A percentile compares a stretch with the other conserved stretches of the same genome.
phyloP scores from a whole-genome alignment of 2,329 filamentous ascomycete species.

The Sclerotinia trifoliorum region DNA sequence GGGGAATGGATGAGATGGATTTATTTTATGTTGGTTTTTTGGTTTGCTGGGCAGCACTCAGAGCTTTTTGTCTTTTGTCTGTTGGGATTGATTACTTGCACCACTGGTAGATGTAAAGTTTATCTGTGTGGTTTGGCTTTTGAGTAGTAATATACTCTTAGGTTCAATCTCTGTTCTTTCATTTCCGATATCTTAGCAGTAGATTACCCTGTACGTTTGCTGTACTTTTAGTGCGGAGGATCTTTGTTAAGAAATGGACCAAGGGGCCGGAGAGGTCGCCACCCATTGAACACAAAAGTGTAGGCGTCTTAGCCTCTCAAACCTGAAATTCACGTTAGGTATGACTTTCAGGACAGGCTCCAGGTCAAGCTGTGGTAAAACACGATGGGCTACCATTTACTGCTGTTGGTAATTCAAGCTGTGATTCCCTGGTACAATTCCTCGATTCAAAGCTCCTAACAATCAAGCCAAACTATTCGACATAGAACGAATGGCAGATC shows the following conservation, averaged over 20 bases:
- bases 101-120: no score
- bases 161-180: background rate
- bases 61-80: no score
- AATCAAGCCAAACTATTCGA: background rate
- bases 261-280: background rate
- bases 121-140: no score
- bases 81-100: background rate
- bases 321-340: background rate
- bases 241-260: background rate
- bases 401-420: background rate
- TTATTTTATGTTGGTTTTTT: no score
- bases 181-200: background rate
- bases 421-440: background rate
- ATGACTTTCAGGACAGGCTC: background rate
- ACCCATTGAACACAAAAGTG: background rate
- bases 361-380: background rate
- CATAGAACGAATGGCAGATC: slow-evolving; percentile 6
- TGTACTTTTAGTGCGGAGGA: no score
- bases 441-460: background rate
- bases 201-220: background rate
- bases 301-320: background rate
- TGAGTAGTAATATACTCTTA: background rate
- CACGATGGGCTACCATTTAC: background rate
- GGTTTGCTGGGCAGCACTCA: no score
- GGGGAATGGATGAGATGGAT: no score